phyloP scores from a whole-genome alignment of 1,284 basidiomycete species.

The Pterula multifida region DNA sequence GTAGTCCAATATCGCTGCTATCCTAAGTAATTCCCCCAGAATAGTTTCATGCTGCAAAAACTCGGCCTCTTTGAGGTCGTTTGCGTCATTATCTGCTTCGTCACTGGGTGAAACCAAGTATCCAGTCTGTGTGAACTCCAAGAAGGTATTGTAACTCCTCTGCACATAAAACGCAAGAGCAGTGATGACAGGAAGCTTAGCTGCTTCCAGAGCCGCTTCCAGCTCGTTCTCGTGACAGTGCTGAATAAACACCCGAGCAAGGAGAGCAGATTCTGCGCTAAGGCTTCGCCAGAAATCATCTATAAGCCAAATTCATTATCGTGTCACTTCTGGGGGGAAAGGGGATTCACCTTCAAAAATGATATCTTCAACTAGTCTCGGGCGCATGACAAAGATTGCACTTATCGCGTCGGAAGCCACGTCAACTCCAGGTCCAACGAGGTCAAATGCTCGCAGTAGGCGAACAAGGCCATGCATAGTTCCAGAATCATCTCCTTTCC shows the following conservation, averaged over 20 bases:
- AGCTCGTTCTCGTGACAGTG: constrained; percentile 61
- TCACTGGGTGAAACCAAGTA: constrained; percentile 26
- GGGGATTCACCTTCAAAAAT: constrained; percentile 51
- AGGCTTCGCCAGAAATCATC: constrained; percentile 71
- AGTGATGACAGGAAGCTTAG: constrained; percentile 77
- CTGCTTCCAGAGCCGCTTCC: constrained; percentile 58
- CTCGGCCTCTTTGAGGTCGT: constrained; percentile 37
- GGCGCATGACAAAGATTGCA: constrained; percentile 28
- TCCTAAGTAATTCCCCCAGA: constrained; percentile 70
- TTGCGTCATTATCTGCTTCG: constrained; percentile 32
- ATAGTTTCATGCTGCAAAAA: constrained; percentile 61
- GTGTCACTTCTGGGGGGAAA: background rate
- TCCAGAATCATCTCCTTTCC: constrained; percentile 37
- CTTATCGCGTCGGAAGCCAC: constrained; percentile 33
- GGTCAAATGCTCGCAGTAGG: constrained; percentile 34
- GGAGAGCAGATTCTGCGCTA: constrained; percentile 74
- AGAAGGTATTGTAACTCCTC: constrained; percentile 62
- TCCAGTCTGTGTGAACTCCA: constrained; percentile 35
- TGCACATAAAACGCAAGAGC: constrained; percentile 83
- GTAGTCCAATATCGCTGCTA: constrained; percentile 83
- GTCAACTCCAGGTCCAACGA: constrained; percentile 30
- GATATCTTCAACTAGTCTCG: constrained; percentile 40
- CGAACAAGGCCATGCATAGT: constrained; percentile 31
- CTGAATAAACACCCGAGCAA: constrained; percentile 79
- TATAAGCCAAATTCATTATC: constrained; percentile 14